phyloP scores from a whole-genome alignment of 2,329 filamentous ascomycete species.

The Xylogone sp. region DNA sequence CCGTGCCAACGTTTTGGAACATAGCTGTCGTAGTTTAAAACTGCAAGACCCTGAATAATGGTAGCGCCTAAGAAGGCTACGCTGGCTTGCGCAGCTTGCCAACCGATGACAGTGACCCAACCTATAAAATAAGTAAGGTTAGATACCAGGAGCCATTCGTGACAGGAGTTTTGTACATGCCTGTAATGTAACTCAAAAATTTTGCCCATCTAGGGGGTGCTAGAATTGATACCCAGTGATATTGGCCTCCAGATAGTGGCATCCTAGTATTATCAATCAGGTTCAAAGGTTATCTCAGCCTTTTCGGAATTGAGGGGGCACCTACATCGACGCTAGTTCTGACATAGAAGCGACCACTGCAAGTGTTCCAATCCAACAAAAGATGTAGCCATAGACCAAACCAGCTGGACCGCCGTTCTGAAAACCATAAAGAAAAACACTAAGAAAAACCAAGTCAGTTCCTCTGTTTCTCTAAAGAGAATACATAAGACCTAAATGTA shows the following conservation, averaged over 20 bases:
- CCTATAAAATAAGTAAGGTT: slow-evolving; percentile 31
- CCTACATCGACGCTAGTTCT: slow-evolving; percentile 25
- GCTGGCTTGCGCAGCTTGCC: slow-evolving; percentile 34
- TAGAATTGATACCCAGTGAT: slow-evolving; percentile 54
- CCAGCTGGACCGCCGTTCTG: slow-evolving; percentile 47
- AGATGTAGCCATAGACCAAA: slow-evolving; percentile 46
- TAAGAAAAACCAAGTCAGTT: slow-evolving; percentile 1
- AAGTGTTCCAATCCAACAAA: slow-evolving; percentile 41
- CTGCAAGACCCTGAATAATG: slow-evolving; percentile 42
- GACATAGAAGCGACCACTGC: slow-evolving; percentile 35
- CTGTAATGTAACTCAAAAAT: neutral
- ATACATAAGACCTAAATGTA: neutral
- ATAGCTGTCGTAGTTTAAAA: slow-evolving; percentile 36
- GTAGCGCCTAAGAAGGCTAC: slow-evolving; percentile 40
- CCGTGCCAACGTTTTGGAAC: slow-evolving; percentile 41
- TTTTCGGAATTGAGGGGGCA: neutral
- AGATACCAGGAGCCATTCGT: too few species aligned
- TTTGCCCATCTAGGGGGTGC: slow-evolving; percentile 41
- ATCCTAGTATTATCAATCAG: neutral
- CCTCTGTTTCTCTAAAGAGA: neutral
- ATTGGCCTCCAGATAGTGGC: slow-evolving; percentile 39
- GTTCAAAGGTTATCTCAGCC: neutral
- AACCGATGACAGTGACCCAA: slow-evolving; percentile 47
- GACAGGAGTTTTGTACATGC: too few species aligned
- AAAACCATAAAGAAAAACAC: slow-evolving; percentile 3